A percentile compares a stretch with the other conserved stretches of the same genome.
These are phyloP conservation scores for Clarireedia paspali DNA, from an alignment of 2,329 filamentous ascomycete species.

Conservation along the genomic window DNA sequence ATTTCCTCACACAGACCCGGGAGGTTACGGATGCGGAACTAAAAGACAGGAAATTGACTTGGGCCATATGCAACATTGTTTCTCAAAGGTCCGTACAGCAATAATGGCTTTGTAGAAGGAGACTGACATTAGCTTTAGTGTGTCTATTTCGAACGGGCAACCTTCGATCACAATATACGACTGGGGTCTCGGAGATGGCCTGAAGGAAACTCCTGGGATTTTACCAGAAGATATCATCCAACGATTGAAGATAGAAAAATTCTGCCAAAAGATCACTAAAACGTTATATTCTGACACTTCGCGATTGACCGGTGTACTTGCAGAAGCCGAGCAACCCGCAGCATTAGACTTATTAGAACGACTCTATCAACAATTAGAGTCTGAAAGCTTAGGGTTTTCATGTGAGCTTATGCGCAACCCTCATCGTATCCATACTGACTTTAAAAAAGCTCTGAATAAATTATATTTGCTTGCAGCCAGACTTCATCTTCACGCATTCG, in stretches of 20 bases:
- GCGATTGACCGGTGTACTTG: conserved; percentile 32
- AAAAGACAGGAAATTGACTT: conserved; percentile 53
- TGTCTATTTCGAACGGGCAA: conserved; percentile 62
- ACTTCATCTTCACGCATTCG: conserved; percentile 16
- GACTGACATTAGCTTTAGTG: conserved; percentile 31
- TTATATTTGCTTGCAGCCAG: conserved; percentile 16
- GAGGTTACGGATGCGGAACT: conserved; percentile 14
- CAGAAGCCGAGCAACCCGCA: conserved; percentile 31
- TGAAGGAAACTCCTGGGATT: conserved; percentile 35
- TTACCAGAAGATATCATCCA: conserved; percentile 44
- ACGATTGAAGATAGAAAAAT: conserved; percentile 47
- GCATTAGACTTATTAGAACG: conserved; percentile 35
- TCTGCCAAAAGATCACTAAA: conserved; percentile 49
- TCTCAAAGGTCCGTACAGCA: conserved; percentile 44
- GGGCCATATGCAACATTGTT: conserved; percentile 61
- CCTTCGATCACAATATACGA: conserved; percentile 55
- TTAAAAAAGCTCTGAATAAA: conserved; percentile 11
- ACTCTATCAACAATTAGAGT: conserved; percentile 5
- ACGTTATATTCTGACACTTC: conserved; percentile 50
- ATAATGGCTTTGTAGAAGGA: too few species aligned
- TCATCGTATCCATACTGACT: background rate
- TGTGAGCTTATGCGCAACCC: background rate
- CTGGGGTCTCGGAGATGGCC: conserved; percentile 43
- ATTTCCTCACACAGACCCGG: conserved; percentile 19
- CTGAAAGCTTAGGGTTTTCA: conserved; percentile 4